phyloP scores from a whole-genome alignment of 768 basidiomycete genomes.

The Rhizopogon vesiculosus region DNA sequence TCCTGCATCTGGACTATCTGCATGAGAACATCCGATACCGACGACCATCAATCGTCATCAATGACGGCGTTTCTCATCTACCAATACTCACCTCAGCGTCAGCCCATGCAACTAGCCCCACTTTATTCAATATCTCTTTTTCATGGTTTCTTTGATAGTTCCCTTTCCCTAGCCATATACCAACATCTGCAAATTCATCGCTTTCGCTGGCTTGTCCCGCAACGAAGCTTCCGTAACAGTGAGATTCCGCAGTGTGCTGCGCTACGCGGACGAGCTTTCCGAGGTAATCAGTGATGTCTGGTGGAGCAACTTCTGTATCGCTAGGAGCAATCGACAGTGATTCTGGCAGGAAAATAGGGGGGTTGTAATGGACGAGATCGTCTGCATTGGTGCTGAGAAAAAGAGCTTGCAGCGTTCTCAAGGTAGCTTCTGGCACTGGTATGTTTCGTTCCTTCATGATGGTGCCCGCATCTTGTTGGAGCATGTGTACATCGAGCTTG shows the following conservation, averaged over 20 bases:
- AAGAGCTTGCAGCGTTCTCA: background rate
- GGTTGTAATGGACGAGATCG: background rate
- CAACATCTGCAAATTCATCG: conserved; percentile 52
- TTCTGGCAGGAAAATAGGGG: conserved; percentile 10
- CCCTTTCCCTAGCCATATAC: conserved; percentile 46
- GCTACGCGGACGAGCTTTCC: conserved; percentile 33
- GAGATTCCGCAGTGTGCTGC: conserved; percentile 33
- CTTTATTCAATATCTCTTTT: conserved; percentile 25
- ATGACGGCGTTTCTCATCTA: background rate
- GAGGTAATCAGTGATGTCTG: conserved; percentile 7
- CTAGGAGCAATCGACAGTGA: background rate
- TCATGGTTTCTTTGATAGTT: conserved; percentile 26
- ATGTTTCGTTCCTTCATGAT: background rate
- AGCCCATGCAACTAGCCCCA: conserved; percentile 26
- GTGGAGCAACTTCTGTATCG: background rate
- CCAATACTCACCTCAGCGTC: conserved; percentile 9
- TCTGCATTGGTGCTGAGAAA: background rate
- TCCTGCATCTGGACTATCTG: background rate
- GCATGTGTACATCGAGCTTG: background rate
- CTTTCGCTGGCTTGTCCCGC: conserved; percentile 50
- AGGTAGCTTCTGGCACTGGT: background rate
- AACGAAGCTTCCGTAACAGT: conserved; percentile 47
- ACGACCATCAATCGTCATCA: background rate
- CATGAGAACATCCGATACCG: background rate
- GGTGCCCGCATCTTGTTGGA: background rate